Evolutionary conservation across 2,329 filamentous ascomycete genomes (phyloP).

Genomic region (Colletotrichum sp.): DNA sequence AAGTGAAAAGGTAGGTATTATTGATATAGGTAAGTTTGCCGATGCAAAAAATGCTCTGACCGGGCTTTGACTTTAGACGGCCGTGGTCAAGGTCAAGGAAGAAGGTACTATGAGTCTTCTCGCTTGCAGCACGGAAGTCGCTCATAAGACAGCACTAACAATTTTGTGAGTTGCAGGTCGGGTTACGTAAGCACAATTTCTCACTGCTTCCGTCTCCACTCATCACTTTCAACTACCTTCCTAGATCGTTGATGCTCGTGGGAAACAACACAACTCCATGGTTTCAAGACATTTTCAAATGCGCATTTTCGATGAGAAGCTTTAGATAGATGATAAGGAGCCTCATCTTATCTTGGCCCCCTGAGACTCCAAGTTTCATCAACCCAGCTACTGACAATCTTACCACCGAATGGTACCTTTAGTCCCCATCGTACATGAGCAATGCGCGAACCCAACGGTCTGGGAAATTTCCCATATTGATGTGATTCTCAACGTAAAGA

Average conservation of each 20-base stretch:
- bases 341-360: accelerated
- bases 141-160: not conserved
- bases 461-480: not conserved
- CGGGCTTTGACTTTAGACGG: not conserved
- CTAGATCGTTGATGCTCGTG: not conserved
- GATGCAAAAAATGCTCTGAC: not conserved
- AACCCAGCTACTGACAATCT: not conserved
- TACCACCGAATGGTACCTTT: not conserved
- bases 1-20: not conserved
- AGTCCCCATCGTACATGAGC: not conserved
- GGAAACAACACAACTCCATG: not conserved
- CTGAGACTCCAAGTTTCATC: not conserved
- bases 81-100: not conserved
- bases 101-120: not conserved
- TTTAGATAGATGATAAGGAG: accelerated
- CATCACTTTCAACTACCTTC: not conserved
- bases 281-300: not conserved
- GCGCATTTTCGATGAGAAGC: not conserved
- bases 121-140: not conserved
- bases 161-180: not conserved
- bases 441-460: not conserved
- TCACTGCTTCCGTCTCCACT: not conserved
- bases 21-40: not conserved
- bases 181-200: not conserved
- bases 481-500: not conserved